A percentile compares a stretch with the other conserved stretches of the same genome.
Evolutionary conservation across 2,329 filamentous ascomycete genomes (phyloP).

Genomic region (Cercospora janseana): DNA sequence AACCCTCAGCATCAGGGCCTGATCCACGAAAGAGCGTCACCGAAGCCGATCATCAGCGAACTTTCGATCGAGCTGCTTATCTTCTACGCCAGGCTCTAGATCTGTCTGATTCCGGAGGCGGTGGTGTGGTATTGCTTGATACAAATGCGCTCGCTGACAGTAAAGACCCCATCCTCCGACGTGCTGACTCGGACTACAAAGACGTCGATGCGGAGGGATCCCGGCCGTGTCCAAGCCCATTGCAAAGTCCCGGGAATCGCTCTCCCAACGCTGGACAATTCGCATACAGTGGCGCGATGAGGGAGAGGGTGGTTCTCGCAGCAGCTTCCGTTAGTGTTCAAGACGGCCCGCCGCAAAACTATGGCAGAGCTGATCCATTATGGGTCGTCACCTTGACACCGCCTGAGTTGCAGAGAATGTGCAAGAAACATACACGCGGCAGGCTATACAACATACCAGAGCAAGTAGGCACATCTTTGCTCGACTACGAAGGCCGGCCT

Average conservation of each 20-base stretch:
- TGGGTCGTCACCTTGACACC: slow-evolving; percentile 24
- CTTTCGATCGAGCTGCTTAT: slow-evolving; percentile 50
- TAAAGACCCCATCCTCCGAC: slow-evolving; percentile 10
- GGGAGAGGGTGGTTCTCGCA: slow-evolving; percentile 24
- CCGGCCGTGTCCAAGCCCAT: not conserved
- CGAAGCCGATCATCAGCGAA: slow-evolving; percentile 35
- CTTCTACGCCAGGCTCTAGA: slow-evolving; percentile 47
- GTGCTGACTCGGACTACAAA: slow-evolving; percentile 10
- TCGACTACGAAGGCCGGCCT: slow-evolving; percentile 24
- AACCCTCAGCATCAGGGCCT: too few species aligned
- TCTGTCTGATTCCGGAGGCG: slow-evolving; percentile 36
- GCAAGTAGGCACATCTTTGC: slow-evolving; percentile 21
- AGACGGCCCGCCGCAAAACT: slow-evolving; percentile 16
- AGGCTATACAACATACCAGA: slow-evolving; percentile 27
- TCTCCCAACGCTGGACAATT: not conserved
- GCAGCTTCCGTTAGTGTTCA: slow-evolving; percentile 23
- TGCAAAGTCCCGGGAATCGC: not conserved
- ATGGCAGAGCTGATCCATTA: slow-evolving; percentile 25
- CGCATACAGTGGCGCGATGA: slow-evolving; percentile 20
- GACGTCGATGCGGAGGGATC: not conserved
- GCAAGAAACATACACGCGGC: slow-evolving; percentile 25
- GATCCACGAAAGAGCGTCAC: slow-evolving; percentile 31
- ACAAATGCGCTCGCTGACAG: slow-evolving; percentile 26
- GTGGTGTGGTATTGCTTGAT: slow-evolving; percentile 46
- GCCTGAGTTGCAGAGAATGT: slow-evolving; percentile 25